A percentile compares a stretch with the other conserved stretches of the same genome.
These are phyloP conservation scores for Gossypium longicalyx DNA, from an alignment of 345 rosid genomes.

Conservation along the genomic window DNA sequence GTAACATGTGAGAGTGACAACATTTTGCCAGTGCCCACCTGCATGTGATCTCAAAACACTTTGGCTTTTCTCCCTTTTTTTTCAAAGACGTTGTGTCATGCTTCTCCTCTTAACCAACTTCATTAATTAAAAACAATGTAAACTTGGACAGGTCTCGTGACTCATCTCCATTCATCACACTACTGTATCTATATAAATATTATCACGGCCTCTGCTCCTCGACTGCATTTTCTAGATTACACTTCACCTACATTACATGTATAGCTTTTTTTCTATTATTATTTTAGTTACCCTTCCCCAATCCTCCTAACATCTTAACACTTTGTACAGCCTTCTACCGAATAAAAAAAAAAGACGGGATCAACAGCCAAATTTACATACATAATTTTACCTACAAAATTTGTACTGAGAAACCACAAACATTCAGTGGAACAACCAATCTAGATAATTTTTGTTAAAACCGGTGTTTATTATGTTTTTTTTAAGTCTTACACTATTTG, in stretches of 20 bases:
- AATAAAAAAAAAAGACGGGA: not conserved
- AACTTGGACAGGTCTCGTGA: slow-evolving; percentile 1
- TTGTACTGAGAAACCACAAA: not conserved
- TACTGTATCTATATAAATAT: not conserved
- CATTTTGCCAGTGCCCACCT: not conserved
- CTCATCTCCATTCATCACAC: not conserved
- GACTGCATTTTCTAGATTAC: not conserved
- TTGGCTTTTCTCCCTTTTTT: not conserved
- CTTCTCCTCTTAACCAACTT: slow-evolving; percentile 1
- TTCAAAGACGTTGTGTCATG: not conserved
- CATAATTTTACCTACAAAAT: not conserved
- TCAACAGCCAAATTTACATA: not conserved
- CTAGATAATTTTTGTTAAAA: not conserved
- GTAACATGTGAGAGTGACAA: not conserved
- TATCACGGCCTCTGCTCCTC: slow-evolving; percentile 3
- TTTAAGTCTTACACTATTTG: no score
- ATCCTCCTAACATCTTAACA: not conserved
- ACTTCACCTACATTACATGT: not conserved
- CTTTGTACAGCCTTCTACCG: not conserved
- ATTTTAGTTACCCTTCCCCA: no score
- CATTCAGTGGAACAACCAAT: not conserved
- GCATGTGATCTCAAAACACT: slow-evolving; percentile 1
- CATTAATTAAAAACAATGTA: slow-evolving; percentile 7
- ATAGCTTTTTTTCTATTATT: not conserved
- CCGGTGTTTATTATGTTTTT: not conserved